Base-by-base conservation (phyloP, 306 rosid genomes). In the Vigna angularis region DNA sequence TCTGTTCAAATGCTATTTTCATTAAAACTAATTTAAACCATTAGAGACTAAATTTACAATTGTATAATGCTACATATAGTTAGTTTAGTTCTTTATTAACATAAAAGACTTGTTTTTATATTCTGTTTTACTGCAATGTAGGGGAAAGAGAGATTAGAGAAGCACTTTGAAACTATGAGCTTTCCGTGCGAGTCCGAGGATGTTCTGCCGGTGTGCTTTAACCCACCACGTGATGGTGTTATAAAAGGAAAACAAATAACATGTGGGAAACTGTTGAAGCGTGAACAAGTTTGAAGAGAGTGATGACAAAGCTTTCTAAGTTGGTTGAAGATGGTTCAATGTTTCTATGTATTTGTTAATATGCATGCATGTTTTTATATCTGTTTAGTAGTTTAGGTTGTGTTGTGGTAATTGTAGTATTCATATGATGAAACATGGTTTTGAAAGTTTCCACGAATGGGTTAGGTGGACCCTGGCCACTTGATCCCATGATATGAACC, bases 381-480 rank as follows among this genome's bases (percentile, higher is more conserved):
- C 14, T 4, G 26, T 8, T 6, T 10, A 4, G 20, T 30, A 14
- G 0, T 15, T 5, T 3, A 30, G 66, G 45, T 28, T 18, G 4
- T 53, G 30, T n/a, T 55, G 32, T 44, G 20, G 66, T 59, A 59
- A 16, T 0, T 45, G 50, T 11, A 45, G 9, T 45, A 30, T 30
- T 30, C 34, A 30, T 3, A 30, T 30, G 50, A 12, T 3, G 50
- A 45, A 12, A 30, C 11, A 11, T 30, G 42, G 1, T 11, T 26
- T 59, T 5, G 66, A 59, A 36, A 61, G 44, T 55, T 28, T 34
- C 65, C 65, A 58, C 40, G 12, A 15, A 8, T 40, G 9, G 75
- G 75, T 73, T 24, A 77, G 93, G 93, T 91, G 90, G 96, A 85
- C 76, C 83, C 53, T 74, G 86, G 91, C 96, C 91, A 91, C 93